Evolutionary conservation across 2,329 filamentous ascomycete genomes (phyloP), one percentile per base, ranked within the genome.

Genomic region (Blastomyces silverae): DNA sequence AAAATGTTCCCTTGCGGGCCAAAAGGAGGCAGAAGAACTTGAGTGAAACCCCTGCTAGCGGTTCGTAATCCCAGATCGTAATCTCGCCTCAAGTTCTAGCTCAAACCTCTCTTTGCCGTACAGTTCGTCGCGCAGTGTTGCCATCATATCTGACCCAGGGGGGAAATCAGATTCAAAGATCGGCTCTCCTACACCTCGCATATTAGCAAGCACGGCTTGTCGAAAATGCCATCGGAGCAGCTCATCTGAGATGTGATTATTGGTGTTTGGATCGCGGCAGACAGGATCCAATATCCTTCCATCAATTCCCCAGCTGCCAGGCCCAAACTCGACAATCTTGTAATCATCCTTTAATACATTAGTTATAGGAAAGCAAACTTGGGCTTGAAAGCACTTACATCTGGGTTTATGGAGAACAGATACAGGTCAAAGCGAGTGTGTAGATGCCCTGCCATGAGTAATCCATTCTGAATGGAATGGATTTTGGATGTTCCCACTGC

Each of bases 371-470:
- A 46, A 37, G 42, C n/a, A 60, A 22, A 20, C 20, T 60, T 44
- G 22, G 39, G 28, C 37, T 62, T 8, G 3, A 39, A 63, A 50
- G n/a, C 42, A 63, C 66, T 64, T 66, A 69, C 67, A 64, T 68
- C 66, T n/a, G 67, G 66, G 48, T 68, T 63, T n/a, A 66, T 64
- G 1, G 67, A 69, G 44, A 69, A 69, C 11, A 67, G 15, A 52
- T 67, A 69, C 8, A 66, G 52, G 50, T 69, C 68, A 65, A 69
- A 69, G 10, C 17, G 46, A 20, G 2, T 44, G 39, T 67, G 68
- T 22, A 69, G 20, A 64, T 56, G 8, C 11, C 31, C 22, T 28
- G 2, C 2, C 55, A 69, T 58, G 17, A 69, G 63, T 17, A 68
- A 42, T 48, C 67, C 66, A 66, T 69, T 69, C 57, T 69, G 68